These are phyloP conservation scores for Geosmithia flava DNA, from an alignment of 2,329 filamentous ascomycete species.

Conservation along the genomic window DNA sequence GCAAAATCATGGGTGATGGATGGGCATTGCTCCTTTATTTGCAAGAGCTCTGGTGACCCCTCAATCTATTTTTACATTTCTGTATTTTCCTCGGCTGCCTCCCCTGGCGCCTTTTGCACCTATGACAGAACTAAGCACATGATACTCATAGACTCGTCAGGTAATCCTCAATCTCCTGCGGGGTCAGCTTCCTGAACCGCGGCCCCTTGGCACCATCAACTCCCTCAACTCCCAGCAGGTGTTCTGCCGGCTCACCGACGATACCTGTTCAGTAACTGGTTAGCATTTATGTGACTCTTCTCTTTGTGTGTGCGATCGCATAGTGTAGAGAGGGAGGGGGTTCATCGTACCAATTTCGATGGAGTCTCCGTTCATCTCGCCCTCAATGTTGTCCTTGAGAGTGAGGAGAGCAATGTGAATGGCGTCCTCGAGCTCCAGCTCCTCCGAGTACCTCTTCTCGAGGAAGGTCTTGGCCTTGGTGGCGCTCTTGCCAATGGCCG, in stretches of 20 bases:
- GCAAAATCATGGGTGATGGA: neutral
- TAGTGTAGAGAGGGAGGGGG: neutral
- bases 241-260: constrained; percentile 85
- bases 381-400: constrained; percentile 97
- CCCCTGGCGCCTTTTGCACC: constrained; percentile 30
- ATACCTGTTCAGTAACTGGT: constrained; percentile 52
- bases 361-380: constrained; percentile 97
- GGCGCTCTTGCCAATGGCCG: constrained; percentile 95
- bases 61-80: constrained; percentile 1
- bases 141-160: constrained; percentile 79
- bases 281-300: neutral
- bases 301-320: neutral
- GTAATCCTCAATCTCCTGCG: constrained; percentile 99
- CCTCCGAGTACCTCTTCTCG: constrained; percentile 98
- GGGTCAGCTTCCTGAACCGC: constrained; percentile 85
- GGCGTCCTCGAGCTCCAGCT: constrained; percentile 91
- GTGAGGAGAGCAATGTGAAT: constrained; percentile 97
- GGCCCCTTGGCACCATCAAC: constrained; percentile 76
- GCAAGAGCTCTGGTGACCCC: constrained; percentile 23
- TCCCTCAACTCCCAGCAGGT: constrained; percentile 83
- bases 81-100: neutral
- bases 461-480: constrained; percentile 98
- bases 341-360: constrained; percentile 77
- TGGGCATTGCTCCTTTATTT: constrained; percentile 12
- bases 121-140: constrained; percentile 6